Evolutionary conservation across 345 rosid genomes (phyloP).

Genomic region (Eucalyptus curtisii): DNA sequence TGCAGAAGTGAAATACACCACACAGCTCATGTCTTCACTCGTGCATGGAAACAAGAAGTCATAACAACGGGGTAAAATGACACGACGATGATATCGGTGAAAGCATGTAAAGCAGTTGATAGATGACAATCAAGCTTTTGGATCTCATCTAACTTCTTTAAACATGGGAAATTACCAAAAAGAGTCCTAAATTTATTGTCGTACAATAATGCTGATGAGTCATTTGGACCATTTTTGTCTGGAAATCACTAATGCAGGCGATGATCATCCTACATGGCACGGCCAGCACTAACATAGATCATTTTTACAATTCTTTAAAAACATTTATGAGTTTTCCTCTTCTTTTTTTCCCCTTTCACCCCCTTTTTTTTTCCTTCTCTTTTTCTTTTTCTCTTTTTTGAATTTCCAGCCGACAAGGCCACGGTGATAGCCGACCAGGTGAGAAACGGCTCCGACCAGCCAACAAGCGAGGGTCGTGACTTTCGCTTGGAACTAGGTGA

Average conservation of each 20-base stretch:
- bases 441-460: rapidly evolving
- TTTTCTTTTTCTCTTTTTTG: background rate
- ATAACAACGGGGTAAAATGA: background rate
- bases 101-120: background rate
- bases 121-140: background rate
- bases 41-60: background rate
- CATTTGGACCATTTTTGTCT: rapidly evolving
- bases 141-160: background rate
- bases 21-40: background rate
- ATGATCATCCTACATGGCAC: rapidly evolving
- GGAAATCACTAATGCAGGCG: rapidly evolving
- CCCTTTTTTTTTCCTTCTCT: background rate
- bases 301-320: background rate
- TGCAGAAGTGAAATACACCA: background rate
- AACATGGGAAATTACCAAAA: background rate
- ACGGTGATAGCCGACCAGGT: rapidly evolving
- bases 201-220: rapidly evolving
- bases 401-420: rapidly evolving
- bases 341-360: background rate
- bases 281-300: rapidly evolving
- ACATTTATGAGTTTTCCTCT: background rate
- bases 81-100: background rate
- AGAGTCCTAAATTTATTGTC: rapidly evolving
- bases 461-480: background rate
- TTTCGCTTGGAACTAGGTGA: background rate